These are phyloP conservation scores for Pholiota microspora DNA, from an alignment of 768 basidiomycete genomes.

Conservation along the genomic window DNA sequence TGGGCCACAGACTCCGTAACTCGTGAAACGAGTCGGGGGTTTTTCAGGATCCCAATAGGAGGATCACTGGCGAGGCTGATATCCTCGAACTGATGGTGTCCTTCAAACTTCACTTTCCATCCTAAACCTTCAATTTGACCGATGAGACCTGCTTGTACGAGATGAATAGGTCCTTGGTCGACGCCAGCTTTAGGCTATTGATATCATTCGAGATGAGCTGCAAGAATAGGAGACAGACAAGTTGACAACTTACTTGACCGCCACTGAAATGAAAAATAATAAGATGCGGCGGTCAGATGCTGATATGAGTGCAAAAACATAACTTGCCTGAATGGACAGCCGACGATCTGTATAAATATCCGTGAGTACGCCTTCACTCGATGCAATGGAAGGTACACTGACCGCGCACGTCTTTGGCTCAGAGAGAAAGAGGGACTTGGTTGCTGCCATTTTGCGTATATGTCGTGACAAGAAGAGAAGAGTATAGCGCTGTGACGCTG, in stretches of 20 bases:
- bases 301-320: conserved; percentile 1
- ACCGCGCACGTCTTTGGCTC: conserved; percentile 80
- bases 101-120: conserved; percentile 89
- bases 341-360: conserved; percentile 64
- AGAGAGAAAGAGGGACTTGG: conserved; percentile 46
- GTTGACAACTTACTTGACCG: conserved; percentile 53
- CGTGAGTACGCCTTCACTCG: not conserved
- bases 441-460: conserved; percentile 25
- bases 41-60: conserved; percentile 87
- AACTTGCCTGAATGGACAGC: conserved; percentile 91
- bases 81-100: conserved; percentile 86
- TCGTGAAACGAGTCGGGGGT: conserved; percentile 81
- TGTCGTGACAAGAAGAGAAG: conserved; percentile 6
- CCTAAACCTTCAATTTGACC: conserved; percentile 75
- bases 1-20: conserved; percentile 80
- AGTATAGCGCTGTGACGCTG: not conserved
- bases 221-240: conserved; percentile 4
- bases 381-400: conserved; percentile 30
- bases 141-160: conserved; percentile 85
- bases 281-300: conserved; percentile 11
- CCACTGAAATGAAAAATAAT: conserved; percentile 39
- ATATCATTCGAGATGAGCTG: conserved; percentile 1
- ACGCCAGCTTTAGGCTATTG: conserved; percentile 73
- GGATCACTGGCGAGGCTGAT: conserved; percentile 64
- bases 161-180: conserved; percentile 83